Conservation (phyloP, 106 monocot species). For the Acorus gramineus region DNA sequence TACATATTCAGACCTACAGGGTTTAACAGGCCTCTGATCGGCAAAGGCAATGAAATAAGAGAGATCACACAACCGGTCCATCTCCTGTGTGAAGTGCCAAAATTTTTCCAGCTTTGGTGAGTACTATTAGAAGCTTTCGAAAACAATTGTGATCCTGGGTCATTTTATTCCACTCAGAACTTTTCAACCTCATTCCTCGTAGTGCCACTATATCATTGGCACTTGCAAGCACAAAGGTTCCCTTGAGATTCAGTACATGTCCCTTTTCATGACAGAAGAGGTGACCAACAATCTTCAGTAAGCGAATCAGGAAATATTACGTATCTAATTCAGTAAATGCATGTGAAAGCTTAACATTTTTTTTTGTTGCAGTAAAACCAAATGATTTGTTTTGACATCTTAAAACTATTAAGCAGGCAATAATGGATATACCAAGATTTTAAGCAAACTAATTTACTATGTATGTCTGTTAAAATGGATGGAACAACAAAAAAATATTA, state of each 20-base stretch:
- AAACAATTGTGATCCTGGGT: constrained; percentile 96
- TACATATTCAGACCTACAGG: constrained; percentile 49
- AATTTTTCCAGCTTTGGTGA: constrained; percentile 82
- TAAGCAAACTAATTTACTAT: too few species aligned
- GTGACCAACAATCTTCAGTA: background rate
- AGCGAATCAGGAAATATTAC: background rate
- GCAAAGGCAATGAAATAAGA: constrained; percentile 50
- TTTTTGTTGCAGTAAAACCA: too few species aligned
- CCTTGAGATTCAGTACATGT: constrained; percentile 87
- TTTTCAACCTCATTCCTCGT: constrained; percentile 79
- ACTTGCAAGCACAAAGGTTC: constrained; percentile 83
- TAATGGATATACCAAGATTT: too few species aligned
- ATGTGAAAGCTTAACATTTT: too few species aligned
- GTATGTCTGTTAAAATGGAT: too few species aligned
- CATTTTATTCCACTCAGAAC: constrained; percentile 85
- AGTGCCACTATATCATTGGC: constrained; percentile 69
- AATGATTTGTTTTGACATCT: too few species aligned
- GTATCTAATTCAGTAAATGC: too few species aligned
- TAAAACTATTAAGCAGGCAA: too few species aligned
- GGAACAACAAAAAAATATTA: too few species aligned
- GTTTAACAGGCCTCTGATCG: constrained; percentile 30
- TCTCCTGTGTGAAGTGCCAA: constrained; percentile 93
- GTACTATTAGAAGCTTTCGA: constrained; percentile 75
- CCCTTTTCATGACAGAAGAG: constrained; percentile 40
- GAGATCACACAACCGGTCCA: constrained; percentile 84